Evolutionary conservation across 345 rosid genomes (phyloP).

Genomic region (Salix dunnii): DNA sequence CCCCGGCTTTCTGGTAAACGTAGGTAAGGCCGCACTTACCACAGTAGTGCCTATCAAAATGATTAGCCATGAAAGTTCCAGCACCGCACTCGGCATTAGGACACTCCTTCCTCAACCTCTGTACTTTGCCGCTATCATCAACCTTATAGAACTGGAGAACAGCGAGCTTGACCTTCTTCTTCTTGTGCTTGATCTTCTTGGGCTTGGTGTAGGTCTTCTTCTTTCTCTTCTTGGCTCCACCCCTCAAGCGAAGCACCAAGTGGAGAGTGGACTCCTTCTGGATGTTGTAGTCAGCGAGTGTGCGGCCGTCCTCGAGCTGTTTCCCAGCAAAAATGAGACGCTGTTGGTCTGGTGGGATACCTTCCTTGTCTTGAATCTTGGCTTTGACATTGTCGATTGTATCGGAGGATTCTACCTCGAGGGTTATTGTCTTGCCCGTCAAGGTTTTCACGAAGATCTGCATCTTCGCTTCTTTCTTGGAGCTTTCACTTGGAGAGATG

Average conservation of each 20-base stretch:
- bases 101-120: constrained; percentile 11
- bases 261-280: constrained; percentile 22
- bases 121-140: neutral
- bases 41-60: constrained; percentile 17
- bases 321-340: neutral
- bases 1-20: constrained; percentile 13
- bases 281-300: constrained; percentile 9
- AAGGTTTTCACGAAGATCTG: constrained; percentile 22
- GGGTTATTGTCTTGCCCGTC: constrained; percentile 20
- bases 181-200: constrained; percentile 11
- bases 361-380: constrained; percentile 3
- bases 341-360: constrained; percentile 1
- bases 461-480: neutral
- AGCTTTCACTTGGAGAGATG: neutral
- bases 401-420: constrained; percentile 12
- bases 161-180: constrained; percentile 9
- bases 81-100: constrained; percentile 11
- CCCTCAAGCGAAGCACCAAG: constrained; percentile 15
- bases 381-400: constrained; percentile 10
- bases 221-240: constrained; percentile 15
- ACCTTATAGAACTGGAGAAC: constrained; percentile 6
- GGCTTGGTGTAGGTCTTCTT: constrained; percentile 9
- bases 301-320: neutral
- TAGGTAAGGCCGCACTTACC: constrained; percentile 17
- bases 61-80: constrained; percentile 17